These are phyloP conservation scores for Kwoniella sp. DNA, from an alignment of 768 basidiomycete genomes.

Conservation along the genomic window DNA sequence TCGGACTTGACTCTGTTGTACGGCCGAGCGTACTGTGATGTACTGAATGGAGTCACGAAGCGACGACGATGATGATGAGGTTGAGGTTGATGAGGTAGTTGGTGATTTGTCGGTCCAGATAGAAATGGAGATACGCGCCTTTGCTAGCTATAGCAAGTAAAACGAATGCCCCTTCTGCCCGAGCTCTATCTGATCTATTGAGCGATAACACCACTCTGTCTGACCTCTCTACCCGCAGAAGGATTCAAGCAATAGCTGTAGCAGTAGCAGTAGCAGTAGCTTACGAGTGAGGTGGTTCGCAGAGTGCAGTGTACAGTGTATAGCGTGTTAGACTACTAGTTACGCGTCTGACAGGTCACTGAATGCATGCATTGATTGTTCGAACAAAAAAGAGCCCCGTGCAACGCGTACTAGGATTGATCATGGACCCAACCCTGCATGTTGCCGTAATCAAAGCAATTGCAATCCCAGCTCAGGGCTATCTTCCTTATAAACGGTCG, in stretches of 20 bases:
- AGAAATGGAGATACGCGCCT: background rate
- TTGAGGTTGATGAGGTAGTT: background rate
- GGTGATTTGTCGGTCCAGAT: background rate
- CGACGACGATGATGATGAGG: background rate
- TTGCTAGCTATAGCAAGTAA: no score
- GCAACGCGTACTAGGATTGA: background rate
- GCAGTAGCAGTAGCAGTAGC: no score
- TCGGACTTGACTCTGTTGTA: background rate
- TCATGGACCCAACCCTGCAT: background rate
- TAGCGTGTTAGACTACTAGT: no score
- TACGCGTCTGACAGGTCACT: background rate
- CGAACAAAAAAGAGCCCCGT: constrained; percentile 1
- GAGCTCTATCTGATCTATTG: no score
- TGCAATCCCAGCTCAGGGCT: background rate
- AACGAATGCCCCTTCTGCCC: background rate
- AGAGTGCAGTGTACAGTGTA: no score
- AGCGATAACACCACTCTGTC: no score
- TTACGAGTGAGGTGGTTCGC: no score
- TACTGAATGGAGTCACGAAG: background rate
- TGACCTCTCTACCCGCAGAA: no score
- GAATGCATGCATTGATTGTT: no score
- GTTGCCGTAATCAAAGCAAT: no score
- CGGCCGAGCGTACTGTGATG: background rate
- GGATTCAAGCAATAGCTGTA: no score
- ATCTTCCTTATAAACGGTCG: background rate